Evolutionary conservation across 768 basidiomycete genomes (phyloP), one percentile per base, ranked within the genome.

Genomic region (Suillus spraguei): DNA sequence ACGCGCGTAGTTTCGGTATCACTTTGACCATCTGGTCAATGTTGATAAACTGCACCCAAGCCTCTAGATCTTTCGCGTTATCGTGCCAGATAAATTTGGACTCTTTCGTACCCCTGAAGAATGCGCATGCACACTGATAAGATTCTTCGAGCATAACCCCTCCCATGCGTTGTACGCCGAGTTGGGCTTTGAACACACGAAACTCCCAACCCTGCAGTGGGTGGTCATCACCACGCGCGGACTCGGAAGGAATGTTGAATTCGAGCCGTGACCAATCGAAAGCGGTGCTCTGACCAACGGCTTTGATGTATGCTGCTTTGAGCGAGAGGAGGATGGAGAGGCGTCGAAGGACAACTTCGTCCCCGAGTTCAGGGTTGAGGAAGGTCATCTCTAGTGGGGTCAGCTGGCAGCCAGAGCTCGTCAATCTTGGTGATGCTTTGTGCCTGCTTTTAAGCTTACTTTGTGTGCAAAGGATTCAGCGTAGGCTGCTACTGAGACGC

Each of bases 191-290:
- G 83, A 90, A 95, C 47, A 94, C 79, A 9, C 93, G 85, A 75
- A 95, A 94, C 72, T 95, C 93, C 93, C 93, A 95, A 0, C 93
- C 93, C 22, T 82, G 80, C 0, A 94, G 79, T 2, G 85, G 83
- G 50, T 85, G 83, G 5, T 86, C 85, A 72, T 94, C 93, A 2
- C 89, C 89, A 1, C 77, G 81, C 8, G 88, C 90, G 3, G 76
- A 81, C 65, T 85, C 78, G 42, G 82, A 82, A 67, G 88, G 80
- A 54, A 94, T 83, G 74, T 93, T 86, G 80, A 93, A 92, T 67
- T 94, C 90, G 65, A 95, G 85, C 2, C 92, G 87, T 6, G 88
- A 86, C 77, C 82, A 91, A 77, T 94, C 91, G 72, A 94, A 93
- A 1, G 90, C 91, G 17, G 86, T 75, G 5, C 90, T 87, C 65